Evolutionary conservation across 1,139 yeast species (phyloP), one percentile per base, ranked within the genome.

Genomic region (Wickerhamomyces sp.): DNA sequence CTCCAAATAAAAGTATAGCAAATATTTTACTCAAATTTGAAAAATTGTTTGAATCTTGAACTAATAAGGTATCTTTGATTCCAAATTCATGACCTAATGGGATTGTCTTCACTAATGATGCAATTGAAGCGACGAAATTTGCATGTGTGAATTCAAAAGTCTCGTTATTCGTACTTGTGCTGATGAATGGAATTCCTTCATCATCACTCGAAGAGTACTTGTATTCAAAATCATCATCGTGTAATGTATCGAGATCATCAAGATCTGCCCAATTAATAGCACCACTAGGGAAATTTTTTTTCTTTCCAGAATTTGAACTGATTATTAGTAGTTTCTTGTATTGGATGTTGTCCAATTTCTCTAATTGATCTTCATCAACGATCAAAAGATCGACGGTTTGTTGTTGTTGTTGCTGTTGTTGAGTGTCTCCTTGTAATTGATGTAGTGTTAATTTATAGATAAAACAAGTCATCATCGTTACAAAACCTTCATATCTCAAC

Each of bases 41-140:
- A 28, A n/a, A 48, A 43, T 2, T 44, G 37, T 5, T 36, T 38
- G 4, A 36, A n/a, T 50, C 46, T 1, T 66, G 59, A 16, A 78
- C 54, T 8, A 74, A 47, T 15, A 80, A 31, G 3, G 45, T 54
- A 45, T 81, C 88, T 0, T 54, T 44, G 0, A 49, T 35, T 2
- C 46, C 47, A 44, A 79, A 55, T 16, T 60, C 61, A 32, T 71
- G 68, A 1, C 59, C 60, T 6, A 60, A 38, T 1, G 89, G 86
- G 20, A 80, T 58, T 16, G 75, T 75, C 53, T 74, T 76, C 30
- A 81, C 60, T 30, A 75, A 70, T 1, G 86, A 67, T 0, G 88
- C 81, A 13, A 80, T 61, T 2, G 80, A 66, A 42, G 86, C 74
- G 12, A 80, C 78, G 36, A 83, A 61, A 46, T 77, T 78, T 40